Conservation (phyloP, 2,329 filamentous ascomycete species). For the Sclerotinia trifoliorum region DNA sequence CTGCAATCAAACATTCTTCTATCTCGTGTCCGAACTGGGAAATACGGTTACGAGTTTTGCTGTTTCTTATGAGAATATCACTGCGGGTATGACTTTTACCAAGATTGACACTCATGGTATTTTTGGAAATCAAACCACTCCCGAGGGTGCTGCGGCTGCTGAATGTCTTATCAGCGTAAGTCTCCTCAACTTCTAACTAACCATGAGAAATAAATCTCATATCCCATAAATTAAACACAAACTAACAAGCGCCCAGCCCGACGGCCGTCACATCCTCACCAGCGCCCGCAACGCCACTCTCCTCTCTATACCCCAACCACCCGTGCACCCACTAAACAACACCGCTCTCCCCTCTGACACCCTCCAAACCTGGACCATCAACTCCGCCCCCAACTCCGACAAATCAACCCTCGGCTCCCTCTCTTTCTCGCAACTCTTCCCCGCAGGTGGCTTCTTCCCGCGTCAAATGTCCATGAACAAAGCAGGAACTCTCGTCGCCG, state of each 20-base stretch:
- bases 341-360: constrained; percentile 58
- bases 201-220: neutral
- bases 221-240: neutral
- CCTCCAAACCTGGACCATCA: constrained; percentile 60
- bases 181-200: constrained; percentile 24
- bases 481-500: constrained; percentile 46
- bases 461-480: constrained; percentile 50
- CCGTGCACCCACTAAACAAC: constrained; percentile 42
- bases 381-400: constrained; percentile 43
- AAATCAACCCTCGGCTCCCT: constrained; percentile 45
- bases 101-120: constrained; percentile 50
- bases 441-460: constrained; percentile 47
- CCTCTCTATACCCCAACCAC: constrained; percentile 50
- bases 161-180: constrained; percentile 60
- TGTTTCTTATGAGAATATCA: constrained; percentile 49
- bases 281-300: constrained; percentile 64
- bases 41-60: constrained; percentile 52
- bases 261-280: constrained; percentile 62
- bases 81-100: constrained; percentile 45
- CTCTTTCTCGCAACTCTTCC: constrained; percentile 44
- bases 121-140: constrained; percentile 44
- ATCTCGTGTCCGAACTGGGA: constrained; percentile 49
- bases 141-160: constrained; percentile 48
- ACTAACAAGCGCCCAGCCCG: constrained; percentile 46
- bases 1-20: constrained; percentile 38